A percentile compares a stretch with the other conserved stretches of the same genome.
These are phyloP conservation scores for Ocimum tenuiflorum DNA, from an alignment of 257 asterid species.

Conservation along the genomic window DNA sequence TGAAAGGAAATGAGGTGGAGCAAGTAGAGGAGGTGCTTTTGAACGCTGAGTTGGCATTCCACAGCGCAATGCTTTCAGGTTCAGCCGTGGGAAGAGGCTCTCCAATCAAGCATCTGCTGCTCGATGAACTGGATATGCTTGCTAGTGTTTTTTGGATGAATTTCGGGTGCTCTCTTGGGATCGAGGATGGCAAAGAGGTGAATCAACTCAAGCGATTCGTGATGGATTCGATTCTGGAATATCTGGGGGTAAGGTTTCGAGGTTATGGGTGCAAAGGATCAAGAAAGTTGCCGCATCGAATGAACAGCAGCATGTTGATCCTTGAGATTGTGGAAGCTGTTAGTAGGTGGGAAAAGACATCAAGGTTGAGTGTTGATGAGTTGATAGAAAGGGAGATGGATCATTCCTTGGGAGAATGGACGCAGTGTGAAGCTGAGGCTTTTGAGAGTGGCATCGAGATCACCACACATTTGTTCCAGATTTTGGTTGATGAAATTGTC, in stretches of 20 bases:
- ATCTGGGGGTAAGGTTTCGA: slow-evolving; percentile 42
- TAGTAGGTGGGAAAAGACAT: slow-evolving; percentile 54
- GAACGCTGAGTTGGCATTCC: slow-evolving; percentile 57
- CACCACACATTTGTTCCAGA: slow-evolving; percentile 41
- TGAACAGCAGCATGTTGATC: slow-evolving; percentile 42
- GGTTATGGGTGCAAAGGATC: slow-evolving; percentile 35
- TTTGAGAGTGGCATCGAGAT: slow-evolving; percentile 59
- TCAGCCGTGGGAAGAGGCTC: slow-evolving; percentile 31
- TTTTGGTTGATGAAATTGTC: slow-evolving; percentile 67
- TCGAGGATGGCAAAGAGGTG: slow-evolving; percentile 37
- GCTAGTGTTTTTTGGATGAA: slow-evolving; percentile 60
- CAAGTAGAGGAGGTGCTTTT: slow-evolving; percentile 51
- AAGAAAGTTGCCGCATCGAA: slow-evolving; percentile 39
- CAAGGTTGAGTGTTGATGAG: slow-evolving; percentile 43
- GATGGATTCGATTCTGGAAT: slow-evolving; percentile 62
- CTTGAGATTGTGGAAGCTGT: slow-evolving; percentile 53
- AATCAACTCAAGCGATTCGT: slow-evolving; percentile 41
- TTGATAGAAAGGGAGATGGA: slow-evolving; percentile 69
- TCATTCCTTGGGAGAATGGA: slow-evolving; percentile 56
- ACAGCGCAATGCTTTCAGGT: slow-evolving; percentile 28
- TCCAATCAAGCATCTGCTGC: slow-evolving; percentile 47
- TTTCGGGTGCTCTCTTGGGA: slow-evolving; percentile 41
- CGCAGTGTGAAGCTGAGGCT: slow-evolving; percentile 44
- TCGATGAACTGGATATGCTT: slow-evolving; percentile 63
- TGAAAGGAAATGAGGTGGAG: slow-evolving; percentile 47